Base-by-base conservation (phyloP, 768 basidiomycete genomes). In the Rhizopogon sp. region DNA sequence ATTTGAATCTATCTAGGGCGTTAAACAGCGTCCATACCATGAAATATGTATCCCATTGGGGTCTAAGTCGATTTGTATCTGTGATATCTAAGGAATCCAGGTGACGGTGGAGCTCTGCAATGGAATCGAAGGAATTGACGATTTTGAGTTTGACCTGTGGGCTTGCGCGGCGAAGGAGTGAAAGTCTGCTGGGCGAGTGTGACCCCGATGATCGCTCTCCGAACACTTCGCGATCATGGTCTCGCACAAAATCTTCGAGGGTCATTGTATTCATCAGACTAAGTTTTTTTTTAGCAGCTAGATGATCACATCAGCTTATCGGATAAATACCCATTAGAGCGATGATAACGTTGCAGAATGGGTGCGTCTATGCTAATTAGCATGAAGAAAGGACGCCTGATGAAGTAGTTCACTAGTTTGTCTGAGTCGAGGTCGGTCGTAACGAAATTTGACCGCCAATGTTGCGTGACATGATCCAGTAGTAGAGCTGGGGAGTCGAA, bases 11-110 rank as follows among this genome's bases (percentile, higher is more conserved):
- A 54, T 52, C 45, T 17, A 41, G 17, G 4, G n/a, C 16, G 8
- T 43, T 11, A 11, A 9, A 28, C 45, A 56, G 49, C 35, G 43
- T 43, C 25, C 79, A 56, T 56, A 88, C 93, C 96, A 98, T 98
- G 69, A 98, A 98, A 70, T 98, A 98, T 0, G 86, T 83, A 67
- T 98, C 96, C 96, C 96, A 98, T 14, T 81, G 79, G 3, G 96
- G 96, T 45, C 96, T 78, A 29, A 97, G 70, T 53, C 91, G 82
- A 62, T 90, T 85, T 2, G 79, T 71, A 64, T 94, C 79, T 35
- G 85, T 64, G 6, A 98, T 69, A 65, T 95, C 76, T 40, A 96
- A 61, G 2, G 72, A 65, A 56, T 89, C 85, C 9, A 98, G 72
- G 64, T 95, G 75, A 11, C 64, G 59, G 61, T 85, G 73, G 0